These are phyloP conservation scores for Globisporangium irregulare DNA, from an alignment of 352 stramenopile genomes.

Conservation along the genomic window DNA sequence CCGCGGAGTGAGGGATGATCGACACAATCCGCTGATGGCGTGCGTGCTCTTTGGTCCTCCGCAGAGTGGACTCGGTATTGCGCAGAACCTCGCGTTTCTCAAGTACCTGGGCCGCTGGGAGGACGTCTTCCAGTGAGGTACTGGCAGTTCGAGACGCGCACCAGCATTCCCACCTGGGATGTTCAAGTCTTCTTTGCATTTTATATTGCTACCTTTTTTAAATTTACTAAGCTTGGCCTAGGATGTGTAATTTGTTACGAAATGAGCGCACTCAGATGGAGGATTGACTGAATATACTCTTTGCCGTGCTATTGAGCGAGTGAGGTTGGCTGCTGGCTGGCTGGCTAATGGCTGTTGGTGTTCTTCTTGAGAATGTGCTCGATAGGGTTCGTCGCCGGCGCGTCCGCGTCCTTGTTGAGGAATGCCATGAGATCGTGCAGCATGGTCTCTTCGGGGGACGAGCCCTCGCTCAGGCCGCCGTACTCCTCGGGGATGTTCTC, in stretches of 20 bases:
- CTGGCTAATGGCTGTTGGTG: neutral
- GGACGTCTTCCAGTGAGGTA: neutral
- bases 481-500: slow-evolving; percentile 85
- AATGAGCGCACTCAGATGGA: neutral
- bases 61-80: neutral
- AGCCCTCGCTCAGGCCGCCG: slow-evolving; percentile 57
- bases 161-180: neutral
- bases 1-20: neutral
- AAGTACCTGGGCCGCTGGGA: slow-evolving; percentile 4
- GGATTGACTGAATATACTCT: neutral
- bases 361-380: slow-evolving; percentile 44
- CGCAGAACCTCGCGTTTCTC: neutral
- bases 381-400: slow-evolving; percentile 53
- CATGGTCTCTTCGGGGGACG: slow-evolving; percentile 62
- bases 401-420: slow-evolving; percentile 62
- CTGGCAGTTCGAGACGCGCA: neutral
- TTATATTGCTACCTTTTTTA: slow-evolving; percentile 6
- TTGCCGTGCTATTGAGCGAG: neutral
- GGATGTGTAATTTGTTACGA: neutral
- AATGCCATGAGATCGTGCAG: slow-evolving; percentile 76
- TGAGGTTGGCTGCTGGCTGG: neutral
- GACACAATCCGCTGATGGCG: neutral
- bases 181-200: neutral
- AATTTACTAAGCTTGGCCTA: neutral
- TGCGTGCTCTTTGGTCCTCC: slow-evolving; percentile 3